phyloP scores from a whole-genome alignment of 495 filamentous ascomycete genomes.

The Penicillium cosmopolitanum region DNA sequence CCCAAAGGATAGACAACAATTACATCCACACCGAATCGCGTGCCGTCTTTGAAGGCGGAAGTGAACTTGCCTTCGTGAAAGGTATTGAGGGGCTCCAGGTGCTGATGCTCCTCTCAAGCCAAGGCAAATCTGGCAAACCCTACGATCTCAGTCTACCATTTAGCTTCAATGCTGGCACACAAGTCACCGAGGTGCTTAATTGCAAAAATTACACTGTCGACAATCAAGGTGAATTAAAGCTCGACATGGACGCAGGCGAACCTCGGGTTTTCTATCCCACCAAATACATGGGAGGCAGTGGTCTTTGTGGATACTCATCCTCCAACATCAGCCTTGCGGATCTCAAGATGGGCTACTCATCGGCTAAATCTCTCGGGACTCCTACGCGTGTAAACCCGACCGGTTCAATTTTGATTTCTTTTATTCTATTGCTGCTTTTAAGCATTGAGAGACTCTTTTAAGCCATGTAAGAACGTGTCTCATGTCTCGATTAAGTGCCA shows the following conservation, averaged over 20 bases:
- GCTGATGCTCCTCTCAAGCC: slow-evolving; percentile 62
- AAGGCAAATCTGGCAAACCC: slow-evolving; percentile 46
- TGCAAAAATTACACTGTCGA: slow-evolving; percentile 50
- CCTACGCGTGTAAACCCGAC: no score
- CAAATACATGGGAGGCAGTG: slow-evolving; percentile 36
- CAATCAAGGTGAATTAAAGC: slow-evolving; percentile 44
- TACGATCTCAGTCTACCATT: slow-evolving; percentile 49
- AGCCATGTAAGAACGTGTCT: no score
- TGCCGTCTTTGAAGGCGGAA: slow-evolving; percentile 56
- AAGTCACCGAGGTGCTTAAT: slow-evolving; percentile 52
- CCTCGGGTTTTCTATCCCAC: slow-evolving; percentile 52
- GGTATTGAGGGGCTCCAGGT: slow-evolving; percentile 57
- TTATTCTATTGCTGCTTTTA: not conserved
- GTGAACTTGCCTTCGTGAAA: slow-evolving; percentile 66
- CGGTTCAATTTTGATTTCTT: not conserved
- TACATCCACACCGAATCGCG: slow-evolving; percentile 56
- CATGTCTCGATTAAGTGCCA: no score
- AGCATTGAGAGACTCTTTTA: no score
- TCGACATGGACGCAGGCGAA: slow-evolving; percentile 52
- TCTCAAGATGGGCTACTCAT: slow-evolving; percentile 14
- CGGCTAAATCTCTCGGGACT: not conserved
- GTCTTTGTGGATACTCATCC: slow-evolving; percentile 37
- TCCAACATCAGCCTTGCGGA: slow-evolving; percentile 19
- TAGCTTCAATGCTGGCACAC: slow-evolving; percentile 39
- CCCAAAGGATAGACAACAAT: slow-evolving; percentile 45